Conservation (phyloP, 352 stramenopile genomes). For the Globisporangium paroecandrum region DNA sequence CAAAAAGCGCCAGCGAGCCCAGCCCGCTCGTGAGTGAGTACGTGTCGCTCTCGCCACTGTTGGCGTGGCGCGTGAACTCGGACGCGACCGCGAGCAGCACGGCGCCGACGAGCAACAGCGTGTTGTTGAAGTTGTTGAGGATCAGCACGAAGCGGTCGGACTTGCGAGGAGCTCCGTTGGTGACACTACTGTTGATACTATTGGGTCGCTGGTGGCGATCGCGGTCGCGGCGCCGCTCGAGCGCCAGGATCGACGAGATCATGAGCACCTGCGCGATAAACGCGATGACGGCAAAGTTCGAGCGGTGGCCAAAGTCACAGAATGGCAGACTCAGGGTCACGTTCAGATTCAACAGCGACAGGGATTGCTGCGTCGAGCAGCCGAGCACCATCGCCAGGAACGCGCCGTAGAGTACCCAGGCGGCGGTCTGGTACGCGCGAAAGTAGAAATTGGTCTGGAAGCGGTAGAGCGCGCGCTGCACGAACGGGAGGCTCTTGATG, state of each 20-base stretch:
- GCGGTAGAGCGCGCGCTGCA: constrained; percentile 18
- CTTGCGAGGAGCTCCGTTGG: not conserved
- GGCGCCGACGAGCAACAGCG: constrained; percentile 70
- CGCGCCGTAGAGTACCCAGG: constrained; percentile 52
- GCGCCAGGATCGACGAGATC: constrained; percentile 70
- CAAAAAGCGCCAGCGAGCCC: constrained; percentile 59
- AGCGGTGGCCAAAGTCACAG: constrained; percentile 45
- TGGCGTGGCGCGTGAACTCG: constrained; percentile 44
- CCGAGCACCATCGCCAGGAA: constrained; percentile 44
- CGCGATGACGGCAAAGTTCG: constrained; percentile 48
- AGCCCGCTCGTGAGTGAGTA: constrained; percentile 60
- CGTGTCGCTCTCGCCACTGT: constrained; percentile 20
- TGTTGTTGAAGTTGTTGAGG: constrained; percentile 87
- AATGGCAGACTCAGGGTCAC: constrained; percentile 23
- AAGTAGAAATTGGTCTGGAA: constrained; percentile 58
- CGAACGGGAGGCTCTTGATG: constrained; percentile 17
- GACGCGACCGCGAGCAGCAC: constrained; percentile 55
- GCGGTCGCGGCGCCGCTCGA: constrained; percentile 43
- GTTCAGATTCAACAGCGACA: not conserved
- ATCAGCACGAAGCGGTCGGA: constrained; percentile 56
- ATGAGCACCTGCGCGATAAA: constrained; percentile 78
- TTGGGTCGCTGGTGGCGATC: constrained; percentile 9
- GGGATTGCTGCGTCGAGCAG: constrained; percentile 22
- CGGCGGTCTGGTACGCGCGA: constrained; percentile 61
- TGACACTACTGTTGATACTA: not conserved